Conservation (phyloP, 495 filamentous ascomycete species). For the Xylaria scruposa region DNA sequence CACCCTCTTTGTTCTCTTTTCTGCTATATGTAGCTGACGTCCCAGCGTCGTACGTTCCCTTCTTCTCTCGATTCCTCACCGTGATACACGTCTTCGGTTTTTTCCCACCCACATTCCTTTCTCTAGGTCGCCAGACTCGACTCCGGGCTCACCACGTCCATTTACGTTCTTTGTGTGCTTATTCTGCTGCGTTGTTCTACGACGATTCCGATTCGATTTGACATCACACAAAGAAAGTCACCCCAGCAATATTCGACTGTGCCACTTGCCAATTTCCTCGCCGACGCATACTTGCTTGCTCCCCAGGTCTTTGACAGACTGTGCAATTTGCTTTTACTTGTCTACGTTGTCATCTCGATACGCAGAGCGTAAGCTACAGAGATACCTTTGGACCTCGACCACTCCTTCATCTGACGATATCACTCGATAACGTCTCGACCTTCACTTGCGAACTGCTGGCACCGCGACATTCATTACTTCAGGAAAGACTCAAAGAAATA, state of each 20-base stretch:
- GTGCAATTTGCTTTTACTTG: constrained; percentile 29
- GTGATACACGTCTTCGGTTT: constrained; percentile 14
- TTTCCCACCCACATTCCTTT: constrained; percentile 36
- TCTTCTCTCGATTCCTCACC: constrained; percentile 22
- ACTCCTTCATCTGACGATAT: constrained; percentile 36
- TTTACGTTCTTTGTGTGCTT: constrained; percentile 21
- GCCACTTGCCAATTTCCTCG: constrained; percentile 17
- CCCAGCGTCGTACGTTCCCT: constrained; percentile 35
- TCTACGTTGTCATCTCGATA: constrained; percentile 24
- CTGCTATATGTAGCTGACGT: constrained; percentile 32
- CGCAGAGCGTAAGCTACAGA: constrained; percentile 39
- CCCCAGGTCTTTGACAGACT: constrained; percentile 12
- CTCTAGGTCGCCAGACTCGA: constrained; percentile 51
- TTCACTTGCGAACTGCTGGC: constrained; percentile 40
- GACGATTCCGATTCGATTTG: constrained; percentile 15
- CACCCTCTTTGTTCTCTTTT: constrained; percentile 31
- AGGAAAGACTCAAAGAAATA: constrained; percentile 19
- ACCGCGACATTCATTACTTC: constrained; percentile 36
- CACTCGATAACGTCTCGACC: constrained; percentile 33
- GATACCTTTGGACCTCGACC: constrained; percentile 29
- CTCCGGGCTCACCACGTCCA: constrained; percentile 26
- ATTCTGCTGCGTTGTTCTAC: constrained; percentile 7
- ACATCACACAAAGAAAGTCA: constrained; percentile 18
- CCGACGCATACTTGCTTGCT: constrained; percentile 6
- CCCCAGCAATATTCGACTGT: constrained; percentile 31